Conservation (phyloP, 805 yeast species). For the Lipomyces mesembrius region DNA sequence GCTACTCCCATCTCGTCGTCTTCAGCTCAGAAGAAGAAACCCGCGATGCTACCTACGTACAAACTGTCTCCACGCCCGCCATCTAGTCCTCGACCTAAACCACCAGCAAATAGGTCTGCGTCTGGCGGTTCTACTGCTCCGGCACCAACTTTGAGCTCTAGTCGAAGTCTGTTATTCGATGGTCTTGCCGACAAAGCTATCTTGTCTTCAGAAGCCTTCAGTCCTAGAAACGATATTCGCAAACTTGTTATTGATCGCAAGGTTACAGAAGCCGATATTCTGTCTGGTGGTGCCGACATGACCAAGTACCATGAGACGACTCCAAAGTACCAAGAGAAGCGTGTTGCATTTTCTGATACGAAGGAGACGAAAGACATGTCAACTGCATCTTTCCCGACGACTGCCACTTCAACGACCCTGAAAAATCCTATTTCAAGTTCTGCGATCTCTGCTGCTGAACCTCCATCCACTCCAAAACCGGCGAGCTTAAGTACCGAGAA, state of each 20-base stretch:
- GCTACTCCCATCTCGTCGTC: slow-evolving; percentile 51
- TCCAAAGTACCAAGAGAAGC: slow-evolving; percentile 34
- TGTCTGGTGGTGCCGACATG: slow-evolving; percentile 33
- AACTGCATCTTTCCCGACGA: neutral
- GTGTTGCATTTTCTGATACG: slow-evolving; percentile 30
- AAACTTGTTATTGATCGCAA: slow-evolving; percentile 58
- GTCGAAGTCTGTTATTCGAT: slow-evolving; percentile 47
- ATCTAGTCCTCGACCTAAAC: slow-evolving; percentile 45
- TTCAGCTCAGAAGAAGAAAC: slow-evolving; percentile 57
- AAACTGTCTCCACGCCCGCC: slow-evolving; percentile 68
- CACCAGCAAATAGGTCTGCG: slow-evolving; percentile 18
- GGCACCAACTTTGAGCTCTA: slow-evolving; percentile 21
- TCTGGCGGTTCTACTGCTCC: slow-evolving; percentile 15
- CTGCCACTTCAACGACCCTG: neutral
- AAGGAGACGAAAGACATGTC: slow-evolving; percentile 11
- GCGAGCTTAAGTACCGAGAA: neutral
- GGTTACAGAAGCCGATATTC: slow-evolving; percentile 37
- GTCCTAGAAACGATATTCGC: slow-evolving; percentile 61
- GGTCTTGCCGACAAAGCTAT: slow-evolving; percentile 68
- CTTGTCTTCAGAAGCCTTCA: slow-evolving; percentile 69
- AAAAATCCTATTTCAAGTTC: neutral
- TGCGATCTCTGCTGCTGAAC: neutral
- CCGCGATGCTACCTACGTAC: slow-evolving; percentile 63
- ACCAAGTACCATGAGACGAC: neutral
- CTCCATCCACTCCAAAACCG: neutral